Conservation (phyloP, 2,329 filamentous ascomycete genomes). For the Sphaerulina musiva region DNA sequence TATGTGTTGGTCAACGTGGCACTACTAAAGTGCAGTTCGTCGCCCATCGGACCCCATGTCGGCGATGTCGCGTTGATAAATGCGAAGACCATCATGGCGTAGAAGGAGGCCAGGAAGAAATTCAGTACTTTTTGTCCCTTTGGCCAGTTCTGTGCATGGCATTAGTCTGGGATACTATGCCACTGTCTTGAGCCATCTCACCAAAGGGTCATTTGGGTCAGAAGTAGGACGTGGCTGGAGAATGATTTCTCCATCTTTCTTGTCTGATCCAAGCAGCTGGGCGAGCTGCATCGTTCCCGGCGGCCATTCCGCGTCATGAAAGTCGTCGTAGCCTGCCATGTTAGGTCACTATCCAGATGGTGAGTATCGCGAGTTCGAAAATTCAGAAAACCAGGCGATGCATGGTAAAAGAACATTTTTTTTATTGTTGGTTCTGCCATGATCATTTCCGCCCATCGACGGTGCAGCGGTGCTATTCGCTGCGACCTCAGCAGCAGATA, state of each 20-base stretch:
- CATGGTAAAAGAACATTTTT: neutral
- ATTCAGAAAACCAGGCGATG: neutral
- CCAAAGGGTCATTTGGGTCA: constrained; percentile 38
- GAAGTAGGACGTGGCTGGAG: constrained; percentile 36
- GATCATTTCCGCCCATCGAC: neutral
- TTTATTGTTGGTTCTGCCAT: neutral
- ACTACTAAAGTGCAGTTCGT: constrained; percentile 40
- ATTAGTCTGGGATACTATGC: neutral
- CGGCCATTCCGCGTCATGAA: constrained; percentile 25
- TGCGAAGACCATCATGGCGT: constrained; percentile 40
- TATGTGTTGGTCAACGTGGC: constrained; percentile 42
- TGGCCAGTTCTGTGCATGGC: constrained; percentile 39
- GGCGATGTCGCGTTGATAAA: constrained; percentile 39
- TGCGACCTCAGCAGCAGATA: neutral
- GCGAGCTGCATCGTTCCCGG: constrained; percentile 27
- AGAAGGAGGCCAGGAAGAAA: constrained; percentile 39
- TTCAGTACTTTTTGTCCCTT: constrained; percentile 39
- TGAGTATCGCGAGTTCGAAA: neutral
- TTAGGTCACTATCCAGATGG: neutral
- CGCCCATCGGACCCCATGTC: constrained; percentile 41
- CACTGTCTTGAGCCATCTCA: constrained; percentile 8
- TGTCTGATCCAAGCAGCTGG: constrained; percentile 16
- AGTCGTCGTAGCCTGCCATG: constrained; percentile 21
- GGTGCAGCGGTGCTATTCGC: neutral
- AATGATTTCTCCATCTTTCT: constrained; percentile 27